Percentiles rank a stretch among this genome's conserved stretches.
phyloP scores from a whole-genome alignment of 1,139 yeast species.

The Yamadazyma triangularis region DNA sequence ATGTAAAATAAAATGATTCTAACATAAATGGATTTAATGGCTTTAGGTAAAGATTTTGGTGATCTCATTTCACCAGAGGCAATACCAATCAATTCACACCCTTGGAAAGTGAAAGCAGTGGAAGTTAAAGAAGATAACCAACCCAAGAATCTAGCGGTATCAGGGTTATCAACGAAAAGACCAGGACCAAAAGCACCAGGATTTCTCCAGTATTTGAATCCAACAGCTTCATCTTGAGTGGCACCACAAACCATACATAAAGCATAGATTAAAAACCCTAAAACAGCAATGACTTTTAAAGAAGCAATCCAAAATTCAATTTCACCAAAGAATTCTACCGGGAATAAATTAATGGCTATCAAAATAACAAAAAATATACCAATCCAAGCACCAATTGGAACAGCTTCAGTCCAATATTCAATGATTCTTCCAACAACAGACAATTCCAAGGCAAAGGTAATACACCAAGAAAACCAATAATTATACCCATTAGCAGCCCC shows the following conservation, averaged over 20 bases:
- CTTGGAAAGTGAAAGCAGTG: slow-evolving; percentile 78
- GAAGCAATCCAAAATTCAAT: slow-evolving; percentile 52
- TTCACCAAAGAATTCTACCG: slow-evolving; percentile 44
- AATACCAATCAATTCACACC: slow-evolving; percentile 79
- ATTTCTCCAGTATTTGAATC: slow-evolving; percentile 86
- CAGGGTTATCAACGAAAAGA: slow-evolving; percentile 35
- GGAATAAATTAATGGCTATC: slow-evolving; percentile 32
- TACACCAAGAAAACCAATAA: slow-evolving; percentile 87
- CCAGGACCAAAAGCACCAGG: slow-evolving; percentile 89
- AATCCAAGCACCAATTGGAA: slow-evolving; percentile 77
- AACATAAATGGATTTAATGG: slow-evolving; percentile 76
- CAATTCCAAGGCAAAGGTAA: slow-evolving; percentile 77
- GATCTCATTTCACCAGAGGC: slow-evolving; percentile 86
- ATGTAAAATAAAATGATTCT: slow-evolving; percentile 81
- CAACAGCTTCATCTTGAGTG: slow-evolving; percentile 64
- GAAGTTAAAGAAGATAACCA: slow-evolving; percentile 60
- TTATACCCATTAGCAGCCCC: slow-evolving; percentile 82
- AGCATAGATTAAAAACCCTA: slow-evolving; percentile 67
- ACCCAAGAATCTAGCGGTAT: slow-evolving; percentile 59
- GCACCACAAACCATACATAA: slow-evolving; percentile 73
- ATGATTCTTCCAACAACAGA: slow-evolving; percentile 77
- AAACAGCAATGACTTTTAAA: slow-evolving; percentile 63
- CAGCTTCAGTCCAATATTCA: slow-evolving; percentile 67
- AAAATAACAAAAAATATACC: slow-evolving; percentile 52
- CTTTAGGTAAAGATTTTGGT: slow-evolving; percentile 81